phyloP scores from a whole-genome alignment of 1,139 yeast species.

The Saccharomyces hybrid region DNA sequence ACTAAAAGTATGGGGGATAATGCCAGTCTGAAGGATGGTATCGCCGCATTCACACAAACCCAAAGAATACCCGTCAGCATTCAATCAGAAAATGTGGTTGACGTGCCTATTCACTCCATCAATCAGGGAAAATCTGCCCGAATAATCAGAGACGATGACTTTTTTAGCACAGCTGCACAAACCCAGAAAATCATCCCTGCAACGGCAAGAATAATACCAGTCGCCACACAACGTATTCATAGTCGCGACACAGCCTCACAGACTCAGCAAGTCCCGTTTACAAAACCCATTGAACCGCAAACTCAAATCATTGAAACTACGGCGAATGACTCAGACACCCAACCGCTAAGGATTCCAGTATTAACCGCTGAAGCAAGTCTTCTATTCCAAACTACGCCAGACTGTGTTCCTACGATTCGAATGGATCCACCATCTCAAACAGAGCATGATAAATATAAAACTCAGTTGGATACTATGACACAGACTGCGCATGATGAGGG shows the following conservation, averaged over 20 bases:
- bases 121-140: not conserved
- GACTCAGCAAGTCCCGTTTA: not conserved
- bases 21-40: not conserved
- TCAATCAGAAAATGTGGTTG: not conserved
- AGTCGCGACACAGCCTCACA: not conserved
- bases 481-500: constrained; percentile 2
- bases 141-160: not conserved
- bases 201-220: not conserved
- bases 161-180: not conserved
- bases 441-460: not conserved
- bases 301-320: not conserved
- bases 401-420: not conserved
- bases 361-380: not conserved
- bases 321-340: not conserved
- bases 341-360: not conserved
- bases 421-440: constrained; percentile 2
- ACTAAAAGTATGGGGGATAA: constrained; percentile 2
- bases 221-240: not conserved
- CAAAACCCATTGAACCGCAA: not conserved
- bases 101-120: constrained; percentile 2
- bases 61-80: not conserved
- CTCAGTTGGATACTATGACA: not conserved
- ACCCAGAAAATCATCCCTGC: not conserved
- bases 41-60: not conserved
- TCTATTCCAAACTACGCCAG: not conserved